phyloP scores from a whole-genome alignment of 139 green algal species.

The Chlorella ohadii region DNA sequence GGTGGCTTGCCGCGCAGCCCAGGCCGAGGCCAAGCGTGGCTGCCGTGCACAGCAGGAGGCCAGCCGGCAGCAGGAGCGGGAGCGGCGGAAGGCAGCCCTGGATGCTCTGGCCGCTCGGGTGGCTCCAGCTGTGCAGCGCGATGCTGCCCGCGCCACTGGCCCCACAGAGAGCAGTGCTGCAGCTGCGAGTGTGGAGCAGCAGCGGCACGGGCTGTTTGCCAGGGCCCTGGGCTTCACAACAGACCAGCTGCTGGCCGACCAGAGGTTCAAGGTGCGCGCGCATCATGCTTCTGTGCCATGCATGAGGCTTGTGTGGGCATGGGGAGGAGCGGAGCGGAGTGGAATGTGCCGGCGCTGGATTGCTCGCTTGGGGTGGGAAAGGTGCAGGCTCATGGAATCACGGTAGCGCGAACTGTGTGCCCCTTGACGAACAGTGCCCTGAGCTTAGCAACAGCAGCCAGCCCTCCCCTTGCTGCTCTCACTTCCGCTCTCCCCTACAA shows the following conservation, averaged over 20 bases:
- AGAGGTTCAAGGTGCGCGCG: constrained; percentile 21
- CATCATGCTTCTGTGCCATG: no score
- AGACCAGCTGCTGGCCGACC: constrained; percentile 10
- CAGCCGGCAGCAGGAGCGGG: background rate
- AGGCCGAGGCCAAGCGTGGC: background rate
- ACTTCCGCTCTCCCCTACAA: background rate
- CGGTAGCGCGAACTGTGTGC: no score
- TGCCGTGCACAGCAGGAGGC: background rate
- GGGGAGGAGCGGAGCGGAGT: no score
- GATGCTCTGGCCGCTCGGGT: background rate
- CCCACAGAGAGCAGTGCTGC: constrained; percentile 10
- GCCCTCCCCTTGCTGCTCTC: background rate
- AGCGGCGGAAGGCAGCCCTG: background rate
- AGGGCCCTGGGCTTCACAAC: background rate
- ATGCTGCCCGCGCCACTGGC: background rate
- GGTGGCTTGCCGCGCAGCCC: background rate
- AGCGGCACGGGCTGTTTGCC: constrained; percentile 17
- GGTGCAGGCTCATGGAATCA: no score
- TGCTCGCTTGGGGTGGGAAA: background rate
- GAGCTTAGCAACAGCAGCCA: no score
- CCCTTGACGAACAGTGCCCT: background rate
- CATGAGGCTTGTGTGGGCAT: no score
- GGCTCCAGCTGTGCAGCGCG: background rate
- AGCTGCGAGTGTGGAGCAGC: background rate
- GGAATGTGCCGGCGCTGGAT: no score